A percentile compares a stretch with the other conserved stretches of the same genome.
These are phyloP conservation scores for Vaccinium myrtillus DNA, from an alignment of 148 eudicot species.

Conservation along the genomic window DNA sequence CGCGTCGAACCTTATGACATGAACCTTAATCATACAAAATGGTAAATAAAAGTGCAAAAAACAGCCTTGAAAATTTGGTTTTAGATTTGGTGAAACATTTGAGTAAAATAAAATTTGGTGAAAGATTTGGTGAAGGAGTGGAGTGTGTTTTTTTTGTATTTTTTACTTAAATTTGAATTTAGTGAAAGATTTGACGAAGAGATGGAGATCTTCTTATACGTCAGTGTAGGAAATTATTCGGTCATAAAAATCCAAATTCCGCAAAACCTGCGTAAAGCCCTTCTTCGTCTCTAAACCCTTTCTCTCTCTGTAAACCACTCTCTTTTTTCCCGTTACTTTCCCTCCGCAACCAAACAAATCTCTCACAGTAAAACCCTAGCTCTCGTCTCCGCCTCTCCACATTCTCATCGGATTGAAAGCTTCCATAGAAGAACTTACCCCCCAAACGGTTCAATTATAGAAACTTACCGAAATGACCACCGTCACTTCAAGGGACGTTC, in stretches of 20 bases:
- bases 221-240: too few species aligned
- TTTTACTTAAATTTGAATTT: too few species aligned
- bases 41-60: too few species aligned
- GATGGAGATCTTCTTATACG: too few species aligned
- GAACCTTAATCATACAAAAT: too few species aligned
- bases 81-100: too few species aligned
- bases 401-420: not conserved
- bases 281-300: not conserved
- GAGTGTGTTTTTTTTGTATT: too few species aligned
- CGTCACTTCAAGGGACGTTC: slow-evolving; percentile 65
- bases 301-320: not conserved
- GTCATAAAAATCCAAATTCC: not conserved
- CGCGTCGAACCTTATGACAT: too few species aligned
- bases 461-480: slow-evolving; percentile 29
- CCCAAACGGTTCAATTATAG: not conserved
- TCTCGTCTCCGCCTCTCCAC: not conserved
- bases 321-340: not conserved
- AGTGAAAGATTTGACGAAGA: too few species aligned
- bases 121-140: too few species aligned
- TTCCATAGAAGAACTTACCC: not conserved
- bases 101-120: too few species aligned
- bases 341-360: not conserved
- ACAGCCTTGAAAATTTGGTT: too few species aligned
- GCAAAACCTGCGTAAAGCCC: not conserved
- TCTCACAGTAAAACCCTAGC: slow-evolving; percentile 16